Conservation (phyloP, 2,329 filamentous ascomycete genomes). For the Aspergillus amoenus region DNA sequence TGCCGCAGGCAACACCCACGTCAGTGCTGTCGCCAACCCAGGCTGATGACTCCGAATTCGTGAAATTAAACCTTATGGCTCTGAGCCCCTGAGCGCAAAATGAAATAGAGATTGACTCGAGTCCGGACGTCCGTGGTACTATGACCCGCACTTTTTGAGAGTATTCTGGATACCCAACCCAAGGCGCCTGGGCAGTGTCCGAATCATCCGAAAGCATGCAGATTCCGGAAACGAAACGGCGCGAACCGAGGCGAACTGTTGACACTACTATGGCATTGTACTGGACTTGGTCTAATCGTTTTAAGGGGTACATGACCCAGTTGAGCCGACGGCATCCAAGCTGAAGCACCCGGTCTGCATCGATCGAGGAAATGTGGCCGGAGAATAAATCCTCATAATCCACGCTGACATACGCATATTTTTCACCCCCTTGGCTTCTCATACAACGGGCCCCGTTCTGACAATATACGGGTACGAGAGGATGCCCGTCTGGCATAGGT, state of each 20-base stretch:
- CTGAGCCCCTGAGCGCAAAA: constrained; percentile 11
- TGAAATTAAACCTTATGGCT: constrained; percentile 7
- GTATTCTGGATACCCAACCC: constrained; percentile 6
- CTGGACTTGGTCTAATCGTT: too few species aligned
- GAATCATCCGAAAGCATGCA: not conserved
- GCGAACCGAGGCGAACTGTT: constrained; percentile 7
- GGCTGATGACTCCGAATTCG: not conserved
- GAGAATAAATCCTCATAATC: not conserved
- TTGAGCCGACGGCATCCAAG: constrained; percentile 1
- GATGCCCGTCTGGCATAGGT: not conserved
- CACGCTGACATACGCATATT: too few species aligned
- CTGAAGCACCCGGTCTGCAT: too few species aligned
- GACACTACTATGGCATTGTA: constrained; percentile 2
- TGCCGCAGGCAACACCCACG: not conserved
- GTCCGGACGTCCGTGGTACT: not conserved
- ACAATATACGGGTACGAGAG: not conserved
- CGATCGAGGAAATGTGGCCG: not conserved
- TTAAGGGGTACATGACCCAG: too few species aligned
- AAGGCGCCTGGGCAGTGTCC: not conserved
- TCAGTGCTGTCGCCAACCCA: constrained; percentile 9
- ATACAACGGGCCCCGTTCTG: too few species aligned
- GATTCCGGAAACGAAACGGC: constrained; percentile 9
- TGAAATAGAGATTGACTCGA: not conserved
- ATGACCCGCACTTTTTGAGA: not conserved
- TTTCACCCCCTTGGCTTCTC: too few species aligned